These are phyloP conservation scores for Zangia roseola DNA, from an alignment of 768 basidiomycete species.

Conservation along the genomic window DNA sequence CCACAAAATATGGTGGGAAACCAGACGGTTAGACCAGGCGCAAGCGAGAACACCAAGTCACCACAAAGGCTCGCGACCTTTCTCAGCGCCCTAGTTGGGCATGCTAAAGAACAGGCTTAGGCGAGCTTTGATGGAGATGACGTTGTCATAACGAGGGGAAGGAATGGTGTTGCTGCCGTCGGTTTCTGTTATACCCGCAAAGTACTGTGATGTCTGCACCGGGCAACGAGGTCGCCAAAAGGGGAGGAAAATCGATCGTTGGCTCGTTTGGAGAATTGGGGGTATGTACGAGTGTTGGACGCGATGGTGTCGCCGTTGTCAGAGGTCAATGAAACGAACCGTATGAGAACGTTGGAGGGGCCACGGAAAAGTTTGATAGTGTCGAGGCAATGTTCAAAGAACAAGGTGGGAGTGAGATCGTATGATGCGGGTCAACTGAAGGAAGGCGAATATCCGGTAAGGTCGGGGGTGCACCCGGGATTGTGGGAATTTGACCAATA, in stretches of 20 bases:
- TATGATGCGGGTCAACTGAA: background rate
- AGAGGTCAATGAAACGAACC: background rate
- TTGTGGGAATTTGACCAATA: background rate
- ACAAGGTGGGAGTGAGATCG: background rate
- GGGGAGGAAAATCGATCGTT: background rate
- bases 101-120: background rate
- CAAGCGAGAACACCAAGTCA: background rate
- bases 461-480: background rate
- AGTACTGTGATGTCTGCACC: background rate
- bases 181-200: background rate
- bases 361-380: background rate
- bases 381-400: background rate
- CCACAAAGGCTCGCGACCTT: background rate
- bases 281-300: background rate
- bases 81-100: background rate
- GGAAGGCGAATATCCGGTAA: background rate
- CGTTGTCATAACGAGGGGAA: background rate
- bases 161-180: background rate
- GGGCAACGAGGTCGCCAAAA: background rate
- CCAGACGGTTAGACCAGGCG: background rate
- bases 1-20: background rate
- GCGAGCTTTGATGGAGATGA: background rate
- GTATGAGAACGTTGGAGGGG: background rate
- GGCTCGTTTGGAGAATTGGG: background rate
- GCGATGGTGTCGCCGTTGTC: background rate